Base-by-base conservation (phyloP, 2,329 filamentous ascomycete genomes). In the Aspergillus oerlinghausenensis region DNA sequence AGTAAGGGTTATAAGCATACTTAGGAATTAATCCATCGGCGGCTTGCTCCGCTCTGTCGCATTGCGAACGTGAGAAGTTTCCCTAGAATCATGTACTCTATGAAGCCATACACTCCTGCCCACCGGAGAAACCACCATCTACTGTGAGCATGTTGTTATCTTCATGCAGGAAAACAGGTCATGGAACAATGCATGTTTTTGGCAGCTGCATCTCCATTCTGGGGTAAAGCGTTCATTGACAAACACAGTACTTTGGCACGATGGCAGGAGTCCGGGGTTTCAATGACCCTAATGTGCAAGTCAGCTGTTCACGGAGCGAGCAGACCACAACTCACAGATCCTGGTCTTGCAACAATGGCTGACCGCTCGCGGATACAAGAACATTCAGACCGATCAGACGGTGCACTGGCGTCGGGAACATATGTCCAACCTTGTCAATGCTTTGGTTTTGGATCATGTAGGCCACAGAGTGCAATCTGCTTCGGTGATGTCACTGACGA, bases 211-310 rank as follows among this genome's bases (percentile, higher is more conserved):
- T 72, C 32, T 7, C 14, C 11, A 35, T 6, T 6, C 11, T 17
- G 11, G 11, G 10, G 11, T 5, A 35, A 35, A 17, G 32, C 14
- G 14, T 1, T 35, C 14, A 35, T 14, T 35, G 32, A 35, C 5
- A 35, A 17, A 35, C 32, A 49, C 71, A 82, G 71, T 82, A 82
- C 61, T 82, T 82, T 65, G 80, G 80, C 10, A 81, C 80, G 3
- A 82, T 83, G 80, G 77, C 80, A 3, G 80, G 80, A 21, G 77
- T 82, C 40, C 76, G 81, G 40, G 81, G 81, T 5, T 83, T 84
- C 66, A 78, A 77, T 26, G 82, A 84, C 60, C 81, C 82, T 5
- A 84, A 84, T 55, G 73, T 81, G 1, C 79, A 82, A 60, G 66
- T 79, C 51, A 82, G 82, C 52, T 84, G 2, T 82, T 81, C 59